phyloP scores from a whole-genome alignment of 345 rosid species.

The Linum usitatissimum region DNA sequence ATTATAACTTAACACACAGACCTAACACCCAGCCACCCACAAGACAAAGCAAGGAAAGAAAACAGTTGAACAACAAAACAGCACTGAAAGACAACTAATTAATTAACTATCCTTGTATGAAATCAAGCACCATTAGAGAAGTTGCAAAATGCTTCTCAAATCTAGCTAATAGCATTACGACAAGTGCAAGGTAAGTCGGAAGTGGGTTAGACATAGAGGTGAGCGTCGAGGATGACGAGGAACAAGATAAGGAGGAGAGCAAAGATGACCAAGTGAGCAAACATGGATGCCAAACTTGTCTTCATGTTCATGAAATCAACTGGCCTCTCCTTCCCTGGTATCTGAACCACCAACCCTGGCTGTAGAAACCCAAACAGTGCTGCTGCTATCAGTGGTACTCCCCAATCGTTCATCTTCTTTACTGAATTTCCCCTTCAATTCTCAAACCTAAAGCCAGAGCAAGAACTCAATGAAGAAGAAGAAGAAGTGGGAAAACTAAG shows the following conservation, averaged over 20 bases:
- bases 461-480: neutral
- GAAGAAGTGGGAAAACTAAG: conserved; percentile 2
- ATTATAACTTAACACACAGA: too few relatives aligned
- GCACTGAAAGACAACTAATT: too few relatives aligned
- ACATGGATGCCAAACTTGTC: conserved; percentile 64
- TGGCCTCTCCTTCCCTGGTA: conserved; percentile 62
- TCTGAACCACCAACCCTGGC: conserved; percentile 63
- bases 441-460: too few relatives aligned
- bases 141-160: too few relatives aligned
- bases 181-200: too few relatives aligned
- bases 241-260: conserved; percentile 63
- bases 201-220: conserved; percentile 40
- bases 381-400: conserved; percentile 72
- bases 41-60: too few relatives aligned
- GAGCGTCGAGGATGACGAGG: conserved; percentile 58
- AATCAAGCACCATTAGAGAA: too few relatives aligned
- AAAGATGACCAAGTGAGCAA: conserved; percentile 60
- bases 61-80: too few relatives aligned
- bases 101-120: too few relatives aligned
- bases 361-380: conserved; percentile 77
- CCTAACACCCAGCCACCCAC: too few relatives aligned
- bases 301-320: conserved; percentile 76
- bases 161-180: too few relatives aligned
- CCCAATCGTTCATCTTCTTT: conserved; percentile 74
- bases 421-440: too few relatives aligned